These are phyloP conservation scores for Cryphonectria parasitica DNA, from an alignment of 2,329 filamentous ascomycete species.

Conservation along the genomic window DNA sequence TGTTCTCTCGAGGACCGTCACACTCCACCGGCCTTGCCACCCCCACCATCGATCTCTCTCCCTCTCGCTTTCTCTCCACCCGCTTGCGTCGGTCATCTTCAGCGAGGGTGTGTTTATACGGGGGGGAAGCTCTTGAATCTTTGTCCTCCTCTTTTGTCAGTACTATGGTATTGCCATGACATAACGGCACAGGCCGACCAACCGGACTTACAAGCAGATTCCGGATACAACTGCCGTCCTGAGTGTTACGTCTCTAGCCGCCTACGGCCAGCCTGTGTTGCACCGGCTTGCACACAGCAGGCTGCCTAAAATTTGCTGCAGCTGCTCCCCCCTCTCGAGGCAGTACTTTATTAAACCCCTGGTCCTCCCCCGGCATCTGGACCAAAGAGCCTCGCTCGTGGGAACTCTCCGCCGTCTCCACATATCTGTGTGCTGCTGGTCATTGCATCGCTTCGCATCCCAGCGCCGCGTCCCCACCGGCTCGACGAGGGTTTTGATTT, in stretches of 20 bases:
- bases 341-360: conserved; percentile 4
- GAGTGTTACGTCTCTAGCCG: conserved; percentile 2
- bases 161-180: background rate
- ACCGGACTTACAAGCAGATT: conserved; percentile 2
- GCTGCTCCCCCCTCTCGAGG: background rate
- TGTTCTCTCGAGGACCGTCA: background rate
- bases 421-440: background rate
- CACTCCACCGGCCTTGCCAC: background rate
- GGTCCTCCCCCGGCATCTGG: background rate
- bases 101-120: background rate
- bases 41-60: background rate
- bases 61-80: no score
- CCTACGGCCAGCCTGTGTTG: background rate
- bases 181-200: background rate
- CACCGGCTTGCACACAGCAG: conserved; percentile 11
- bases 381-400: conserved; percentile 1
- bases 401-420: conserved; percentile 7
- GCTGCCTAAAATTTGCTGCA: background rate
- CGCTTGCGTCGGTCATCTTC: no score
- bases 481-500: background rate
- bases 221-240: conserved; percentile 8
- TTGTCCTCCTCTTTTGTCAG: background rate
- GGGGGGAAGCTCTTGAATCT: background rate
- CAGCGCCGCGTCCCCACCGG: conserved; percentile 3
- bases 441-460: conserved; percentile 1